A percentile compares a stretch with the other conserved stretches of the same genome.
Evolutionary conservation across 2,329 filamentous ascomycete genomes (phyloP).

Genomic region (Pseudocercospora pini-densiflorae): DNA sequence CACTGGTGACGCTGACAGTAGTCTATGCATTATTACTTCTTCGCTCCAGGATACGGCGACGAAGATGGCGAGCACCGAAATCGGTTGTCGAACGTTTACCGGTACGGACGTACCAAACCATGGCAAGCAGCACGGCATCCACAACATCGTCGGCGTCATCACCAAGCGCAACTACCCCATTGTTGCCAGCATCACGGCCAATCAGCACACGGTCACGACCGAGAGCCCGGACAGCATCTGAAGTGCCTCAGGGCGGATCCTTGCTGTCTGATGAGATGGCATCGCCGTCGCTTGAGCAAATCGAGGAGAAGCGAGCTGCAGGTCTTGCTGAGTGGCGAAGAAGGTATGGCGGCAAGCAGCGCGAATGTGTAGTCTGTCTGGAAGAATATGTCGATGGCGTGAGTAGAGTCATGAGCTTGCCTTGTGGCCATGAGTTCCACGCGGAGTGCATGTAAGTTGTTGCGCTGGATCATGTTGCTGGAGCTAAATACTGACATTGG

Average conservation of each 20-base stretch:
- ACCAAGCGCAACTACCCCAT: constrained; percentile 68
- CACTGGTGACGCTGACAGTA: constrained; percentile 86
- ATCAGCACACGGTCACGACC: constrained; percentile 55
- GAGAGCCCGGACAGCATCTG: constrained; percentile 68
- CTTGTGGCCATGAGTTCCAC: constrained; percentile 98
- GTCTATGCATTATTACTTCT: constrained; percentile 89
- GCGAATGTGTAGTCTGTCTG: constrained; percentile 94
- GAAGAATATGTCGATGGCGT: constrained; percentile 96
- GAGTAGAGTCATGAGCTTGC: constrained; percentile 93
- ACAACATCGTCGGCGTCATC: constrained; percentile 36
- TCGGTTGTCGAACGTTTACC: constrained; percentile 94
- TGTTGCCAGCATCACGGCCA: constrained; percentile 62
- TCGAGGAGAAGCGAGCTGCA: constrained; percentile 58
- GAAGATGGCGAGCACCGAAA: constrained; percentile 96
- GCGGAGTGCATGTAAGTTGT: constrained; percentile 92
- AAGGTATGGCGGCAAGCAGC: constrained; percentile 67
- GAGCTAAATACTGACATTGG: constrained; percentile 6
- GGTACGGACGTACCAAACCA: constrained; percentile 91
- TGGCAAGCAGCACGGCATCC: constrained; percentile 64
- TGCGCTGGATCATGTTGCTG: neutral
- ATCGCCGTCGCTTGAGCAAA: constrained; percentile 41
- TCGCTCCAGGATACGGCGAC: constrained; percentile 82
- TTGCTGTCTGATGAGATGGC: constrained; percentile 33
- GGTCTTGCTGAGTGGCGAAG: constrained; percentile 59
- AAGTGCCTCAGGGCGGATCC: constrained; percentile 50